Conservation (phyloP, 108 stramenopile genomes). For the Nitzschia inconspicua region DNA sequence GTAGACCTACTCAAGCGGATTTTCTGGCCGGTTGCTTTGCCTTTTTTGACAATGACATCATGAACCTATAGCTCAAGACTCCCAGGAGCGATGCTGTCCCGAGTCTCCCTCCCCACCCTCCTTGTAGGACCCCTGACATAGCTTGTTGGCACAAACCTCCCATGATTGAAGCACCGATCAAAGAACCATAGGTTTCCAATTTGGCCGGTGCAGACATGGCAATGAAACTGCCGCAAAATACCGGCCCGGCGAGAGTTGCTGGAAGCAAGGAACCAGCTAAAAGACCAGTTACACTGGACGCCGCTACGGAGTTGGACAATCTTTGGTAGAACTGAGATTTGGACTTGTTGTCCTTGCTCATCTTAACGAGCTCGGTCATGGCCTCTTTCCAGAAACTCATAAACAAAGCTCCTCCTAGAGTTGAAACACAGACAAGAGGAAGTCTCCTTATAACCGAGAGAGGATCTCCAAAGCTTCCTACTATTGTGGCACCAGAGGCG, state of each 20-base stretch:
- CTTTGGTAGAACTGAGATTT: background rate
- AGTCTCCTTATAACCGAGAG: background rate
- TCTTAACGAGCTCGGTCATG: background rate
- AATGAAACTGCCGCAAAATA: conserved; percentile 17
- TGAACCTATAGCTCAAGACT: conserved; percentile 5
- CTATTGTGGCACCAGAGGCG: background rate
- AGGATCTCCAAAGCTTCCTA: background rate
- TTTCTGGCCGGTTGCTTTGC: too few relatives aligned
- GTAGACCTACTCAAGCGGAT: too few relatives aligned
- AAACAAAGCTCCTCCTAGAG: conserved; percentile 11
- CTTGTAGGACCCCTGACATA: conserved; percentile 11
- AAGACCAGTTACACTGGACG: conserved; percentile 10
- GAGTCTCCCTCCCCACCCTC: conserved; percentile 29
- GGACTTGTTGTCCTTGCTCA: background rate
- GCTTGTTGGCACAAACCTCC: background rate
- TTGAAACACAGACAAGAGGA: background rate
- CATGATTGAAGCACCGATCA: conserved; percentile 6
- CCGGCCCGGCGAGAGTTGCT: conserved; percentile 10
- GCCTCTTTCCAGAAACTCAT: conserved; percentile 8
- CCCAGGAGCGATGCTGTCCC: conserved; percentile 18
- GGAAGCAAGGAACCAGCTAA: conserved; percentile 2
- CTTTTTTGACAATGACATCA: too few relatives aligned
- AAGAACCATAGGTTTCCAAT: background rate
- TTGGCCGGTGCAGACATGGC: conserved; percentile 13
- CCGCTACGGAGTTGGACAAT: conserved; percentile 9